These are phyloP conservation scores for Oidiodendron maius DNA, from an alignment of 495 filamentous ascomycete genomes.

Conservation along the genomic window DNA sequence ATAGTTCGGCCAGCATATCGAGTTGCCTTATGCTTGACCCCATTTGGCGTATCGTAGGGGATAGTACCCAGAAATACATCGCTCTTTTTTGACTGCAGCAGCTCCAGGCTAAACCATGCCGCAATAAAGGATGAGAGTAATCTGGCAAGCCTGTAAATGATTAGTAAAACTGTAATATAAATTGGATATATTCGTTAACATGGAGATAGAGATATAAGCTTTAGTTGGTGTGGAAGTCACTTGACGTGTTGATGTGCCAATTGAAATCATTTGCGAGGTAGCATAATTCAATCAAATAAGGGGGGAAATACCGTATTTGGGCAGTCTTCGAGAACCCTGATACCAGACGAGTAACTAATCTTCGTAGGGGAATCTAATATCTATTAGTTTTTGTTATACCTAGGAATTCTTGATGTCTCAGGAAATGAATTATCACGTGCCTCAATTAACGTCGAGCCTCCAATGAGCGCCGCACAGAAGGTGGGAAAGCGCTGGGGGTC, in stretches of 20 bases:
- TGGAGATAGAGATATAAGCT: no score
- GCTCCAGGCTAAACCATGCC: conserved; percentile 41
- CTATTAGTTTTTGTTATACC: neutral
- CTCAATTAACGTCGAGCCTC: conserved; percentile 71
- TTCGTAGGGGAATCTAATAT: conserved; percentile 26
- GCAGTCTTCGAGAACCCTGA: conserved; percentile 22
- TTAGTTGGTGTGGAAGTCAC: neutral
- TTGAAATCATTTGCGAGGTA: no score
- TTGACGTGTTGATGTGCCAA: neutral
- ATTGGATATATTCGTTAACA: no score
- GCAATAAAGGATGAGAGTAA: conserved; percentile 45
- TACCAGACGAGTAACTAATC: conserved; percentile 19
- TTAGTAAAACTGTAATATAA: no score
- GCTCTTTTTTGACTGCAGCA: conserved; percentile 40
- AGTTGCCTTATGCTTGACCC: conserved; percentile 24
- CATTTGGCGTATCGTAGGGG: conserved; percentile 15
- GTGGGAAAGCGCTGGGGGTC: conserved; percentile 65
- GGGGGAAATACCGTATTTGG: conserved; percentile 24
- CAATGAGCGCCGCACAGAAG: conserved; percentile 72
- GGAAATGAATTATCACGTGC: conserved; percentile 26
- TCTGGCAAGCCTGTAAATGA: conserved; percentile 23
- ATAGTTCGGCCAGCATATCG: conserved; percentile 69
- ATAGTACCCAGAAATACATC: conserved; percentile 32
- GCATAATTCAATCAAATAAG: no score
- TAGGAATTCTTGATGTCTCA: neutral